Evolutionary conservation across 1,139 yeast species (phyloP), one percentile per base, ranked within the genome.

Genomic region (Nakaseomyces glabratus): DNA sequence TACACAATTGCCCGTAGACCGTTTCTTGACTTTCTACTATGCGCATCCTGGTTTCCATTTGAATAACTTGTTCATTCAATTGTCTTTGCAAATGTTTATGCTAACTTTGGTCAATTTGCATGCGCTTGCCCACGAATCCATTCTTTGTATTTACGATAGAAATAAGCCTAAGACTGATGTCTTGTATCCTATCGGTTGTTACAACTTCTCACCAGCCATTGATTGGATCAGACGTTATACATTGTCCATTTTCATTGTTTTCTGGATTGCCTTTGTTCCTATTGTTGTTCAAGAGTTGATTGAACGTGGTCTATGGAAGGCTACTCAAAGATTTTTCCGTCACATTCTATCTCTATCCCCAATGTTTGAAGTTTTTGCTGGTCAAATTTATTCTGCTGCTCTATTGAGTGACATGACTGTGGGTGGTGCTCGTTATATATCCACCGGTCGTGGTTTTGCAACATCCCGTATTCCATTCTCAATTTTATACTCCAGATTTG

Each of bases 21-120:
- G 98, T 63, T 90, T 90, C 78, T 71, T 90, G 58, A 85, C 97
- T 12, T 90, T 90, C 74, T 90, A 82, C 71, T 90, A 86, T 63
- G 98, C 97, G 41, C 98, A 90, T 61, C 94, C 96, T 51, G 98
- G 98, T 75, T 90, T 90, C 93, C 98, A 90, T 65, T 74, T 90
- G 62, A 90, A 90, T 65, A 90, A 90, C 66, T 70, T 90, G 75
- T 84, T 90, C 61, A 90, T 90, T 75, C 93, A 86, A 62, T 68
- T 88, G 52, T 88, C 97, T 33, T 79, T 90, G 55, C 98, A 90
- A 67, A 65, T 82, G 61, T 90, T 90, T 63, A 81, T 86, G 78
- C 69, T 93, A 63, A 86, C 90, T 30, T 68, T 88, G 64, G 82
- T 93, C 45, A 90, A 90, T 69, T 73, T 90, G 71, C 90, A 85